Evolutionary conservation across 2,329 filamentous ascomycete species (phyloP).

Genomic region (Colletotrichum melonis): DNA sequence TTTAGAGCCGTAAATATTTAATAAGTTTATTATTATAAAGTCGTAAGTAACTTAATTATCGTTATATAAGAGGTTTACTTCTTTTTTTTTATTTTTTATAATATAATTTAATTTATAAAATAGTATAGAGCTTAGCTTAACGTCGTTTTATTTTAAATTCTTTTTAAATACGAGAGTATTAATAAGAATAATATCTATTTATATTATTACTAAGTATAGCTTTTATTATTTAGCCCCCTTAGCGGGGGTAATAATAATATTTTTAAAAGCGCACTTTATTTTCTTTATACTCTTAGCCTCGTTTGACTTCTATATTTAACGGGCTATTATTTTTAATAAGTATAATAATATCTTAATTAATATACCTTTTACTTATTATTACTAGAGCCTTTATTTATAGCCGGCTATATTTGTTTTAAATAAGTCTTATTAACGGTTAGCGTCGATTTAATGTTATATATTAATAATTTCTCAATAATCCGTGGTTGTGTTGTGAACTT

Average conservation of each 20-base stretch:
- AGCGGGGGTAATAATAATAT: accelerated
- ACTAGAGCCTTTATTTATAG: too few species aligned
- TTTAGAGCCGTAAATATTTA: too few species aligned
- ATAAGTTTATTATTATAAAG: too few species aligned
- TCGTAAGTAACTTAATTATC: accelerated
- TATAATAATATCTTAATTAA: accelerated
- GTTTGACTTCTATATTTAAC: accelerated
- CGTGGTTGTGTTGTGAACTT: too few species aligned
- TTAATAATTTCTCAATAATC: too few species aligned
- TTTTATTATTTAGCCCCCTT: accelerated
- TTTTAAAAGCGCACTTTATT: accelerated
- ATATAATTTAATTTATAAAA: accelerated
- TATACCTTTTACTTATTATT: accelerated
- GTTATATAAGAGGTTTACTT: too few species aligned
- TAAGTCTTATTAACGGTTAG: accelerated
- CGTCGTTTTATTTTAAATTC: accelerated
- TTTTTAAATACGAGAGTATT: accelerated
- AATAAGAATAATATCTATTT: too few species aligned
- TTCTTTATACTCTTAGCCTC: too few species aligned
- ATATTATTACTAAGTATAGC: too few species aligned
- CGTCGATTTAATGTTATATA: accelerated
- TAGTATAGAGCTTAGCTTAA: too few species aligned
- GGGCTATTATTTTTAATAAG: accelerated
- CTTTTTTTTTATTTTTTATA: accelerated
- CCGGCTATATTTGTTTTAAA: accelerated